These are phyloP conservation scores for Aspergillus fischeri DNA, from an alignment of 2,329 filamentous ascomycete species.

Conservation along the genomic window DNA sequence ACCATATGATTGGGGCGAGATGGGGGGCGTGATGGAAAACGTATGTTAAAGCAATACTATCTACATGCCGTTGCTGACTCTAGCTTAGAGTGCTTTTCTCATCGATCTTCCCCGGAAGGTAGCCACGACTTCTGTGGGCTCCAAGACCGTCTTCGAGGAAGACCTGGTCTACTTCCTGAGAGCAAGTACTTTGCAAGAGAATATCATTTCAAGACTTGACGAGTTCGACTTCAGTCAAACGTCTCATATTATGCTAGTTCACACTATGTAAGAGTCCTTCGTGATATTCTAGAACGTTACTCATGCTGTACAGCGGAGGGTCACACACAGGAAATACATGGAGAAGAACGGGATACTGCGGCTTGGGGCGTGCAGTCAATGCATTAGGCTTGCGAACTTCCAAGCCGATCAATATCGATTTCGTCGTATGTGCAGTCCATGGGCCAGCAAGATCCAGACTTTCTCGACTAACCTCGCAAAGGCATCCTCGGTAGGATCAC, in stretches of 20 bases:
- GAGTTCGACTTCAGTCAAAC: conserved; percentile 82
- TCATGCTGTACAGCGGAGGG: conserved; percentile 47
- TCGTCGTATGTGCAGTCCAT: conserved; percentile 52
- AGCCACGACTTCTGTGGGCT: conserved; percentile 15
- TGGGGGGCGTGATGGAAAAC: conserved; percentile 75
- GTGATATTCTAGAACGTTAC: conserved; percentile 10
- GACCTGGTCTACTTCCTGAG: conserved; percentile 68
- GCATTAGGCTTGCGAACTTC: conserved; percentile 58
- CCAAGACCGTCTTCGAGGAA: conserved; percentile 57
- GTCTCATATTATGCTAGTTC: conserved; percentile 69
- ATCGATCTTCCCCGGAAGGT: conserved; percentile 71
- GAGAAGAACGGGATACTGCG: conserved; percentile 64
- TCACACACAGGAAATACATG: conserved; percentile 49
- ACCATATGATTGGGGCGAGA: conserved; percentile 85
- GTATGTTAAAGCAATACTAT: conserved; percentile 39
- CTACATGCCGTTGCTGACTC: conserved; percentile 9
- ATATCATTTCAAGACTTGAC: conserved; percentile 63
- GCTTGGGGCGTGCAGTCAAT: conserved; percentile 64
- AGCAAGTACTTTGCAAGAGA: conserved; percentile 61
- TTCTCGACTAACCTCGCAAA: conserved; percentile 29
- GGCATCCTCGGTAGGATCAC: conserved; percentile 75
- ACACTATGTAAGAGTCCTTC: conserved; percentile 65
- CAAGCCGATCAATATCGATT: conserved; percentile 63
- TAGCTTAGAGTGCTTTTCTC: conserved; percentile 68
- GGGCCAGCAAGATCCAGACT: neutral